These are phyloP conservation scores for Thalassiosira delicatula DNA, from an alignment of 352 stramenopile species.

Conservation along the genomic window DNA sequence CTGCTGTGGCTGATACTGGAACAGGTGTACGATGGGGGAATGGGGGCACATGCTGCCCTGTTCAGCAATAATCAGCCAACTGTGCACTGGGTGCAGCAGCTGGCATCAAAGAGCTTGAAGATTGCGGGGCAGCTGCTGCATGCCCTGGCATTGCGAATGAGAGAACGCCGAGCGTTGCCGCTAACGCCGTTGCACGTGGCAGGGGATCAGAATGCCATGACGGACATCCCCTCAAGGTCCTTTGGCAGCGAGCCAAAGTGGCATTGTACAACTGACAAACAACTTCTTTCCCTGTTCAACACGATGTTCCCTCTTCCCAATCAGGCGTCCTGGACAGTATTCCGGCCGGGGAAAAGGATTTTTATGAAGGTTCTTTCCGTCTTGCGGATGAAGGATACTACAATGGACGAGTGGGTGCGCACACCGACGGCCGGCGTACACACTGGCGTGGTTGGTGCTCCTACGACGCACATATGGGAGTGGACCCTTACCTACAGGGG, in stretches of 20 bases:
- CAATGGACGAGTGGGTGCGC: slow-evolving; percentile 19
- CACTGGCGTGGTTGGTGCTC: background rate
- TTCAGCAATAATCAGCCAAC: slow-evolving; percentile 42
- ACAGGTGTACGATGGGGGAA: background rate
- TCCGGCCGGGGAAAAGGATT: background rate
- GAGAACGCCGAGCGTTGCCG: slow-evolving; percentile 1
- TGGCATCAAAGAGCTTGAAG: slow-evolving; percentile 8
- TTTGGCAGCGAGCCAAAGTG: slow-evolving; percentile 32
- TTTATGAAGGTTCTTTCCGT: slow-evolving; percentile 9
- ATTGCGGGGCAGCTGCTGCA: slow-evolving; percentile 15
- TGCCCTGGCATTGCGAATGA: slow-evolving; percentile 18
- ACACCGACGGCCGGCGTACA: slow-evolving; percentile 9
- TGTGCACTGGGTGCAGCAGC: slow-evolving; percentile 13
- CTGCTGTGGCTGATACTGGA: slow-evolving; percentile 29
- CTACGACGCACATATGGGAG: background rate
- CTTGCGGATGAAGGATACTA: background rate
- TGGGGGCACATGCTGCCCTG: background rate
- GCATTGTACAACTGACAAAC: slow-evolving; percentile 15
- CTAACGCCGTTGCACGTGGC: slow-evolving; percentile 37
- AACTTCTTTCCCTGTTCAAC: slow-evolving; percentile 36
- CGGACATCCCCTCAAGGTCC: slow-evolving; percentile 36
- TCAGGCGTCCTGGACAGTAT: slow-evolving; percentile 33
- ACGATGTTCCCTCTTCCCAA: slow-evolving; percentile 24
- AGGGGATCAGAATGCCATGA: slow-evolving; percentile 31
- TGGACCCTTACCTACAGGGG: slow-evolving; percentile 6